Percentiles rank a stretch among this genome's conserved stretches.
These are phyloP conservation scores for Myriangium duriaei DNA, from an alignment of 2,329 filamentous ascomycete species.

Conservation along the genomic window DNA sequence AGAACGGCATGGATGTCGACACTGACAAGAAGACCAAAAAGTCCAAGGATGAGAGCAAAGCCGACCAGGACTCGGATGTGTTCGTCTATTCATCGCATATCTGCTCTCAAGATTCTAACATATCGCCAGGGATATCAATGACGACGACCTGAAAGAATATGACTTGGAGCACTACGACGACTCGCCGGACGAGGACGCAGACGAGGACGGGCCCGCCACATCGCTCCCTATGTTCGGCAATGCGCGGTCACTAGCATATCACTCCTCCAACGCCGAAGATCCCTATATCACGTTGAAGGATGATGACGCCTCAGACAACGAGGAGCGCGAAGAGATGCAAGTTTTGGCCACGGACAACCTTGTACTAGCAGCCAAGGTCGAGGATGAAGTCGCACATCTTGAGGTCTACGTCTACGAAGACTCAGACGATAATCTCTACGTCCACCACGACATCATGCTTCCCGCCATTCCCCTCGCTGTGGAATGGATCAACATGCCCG, in stretches of 20 bases:
- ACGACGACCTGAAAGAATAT: constrained; percentile 91
- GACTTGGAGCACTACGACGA: constrained; percentile 94
- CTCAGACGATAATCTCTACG: constrained; percentile 87
- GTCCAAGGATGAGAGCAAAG: constrained; percentile 19
- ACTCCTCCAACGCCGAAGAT: constrained; percentile 87
- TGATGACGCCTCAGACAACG: constrained; percentile 54
- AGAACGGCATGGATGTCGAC: constrained; percentile 16
- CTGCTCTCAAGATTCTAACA: background rate
- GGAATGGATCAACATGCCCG: constrained; percentile 91
- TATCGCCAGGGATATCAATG: constrained; percentile 25
- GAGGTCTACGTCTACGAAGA: constrained; percentile 98
- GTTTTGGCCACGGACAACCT: constrained; percentile 88
- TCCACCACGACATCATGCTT: constrained; percentile 99
- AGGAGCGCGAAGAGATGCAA: constrained; percentile 87
- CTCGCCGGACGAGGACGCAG: constrained; percentile 54
- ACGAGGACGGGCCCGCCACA: constrained; percentile 41
- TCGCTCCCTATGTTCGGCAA: constrained; percentile 91
- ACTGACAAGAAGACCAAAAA: constrained; percentile 12
- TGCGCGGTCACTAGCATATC: constrained; percentile 83
- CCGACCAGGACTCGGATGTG: constrained; percentile 7
- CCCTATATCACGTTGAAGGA: constrained; percentile 85
- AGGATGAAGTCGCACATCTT: constrained; percentile 91
- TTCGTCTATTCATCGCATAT: background rate
- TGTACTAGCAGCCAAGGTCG: constrained; percentile 80
- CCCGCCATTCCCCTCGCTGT: constrained; percentile 90